Evolutionary conservation across 208 protist genomes (phyloP).

Genomic region (Acanthamoeba castellanii): DNA sequence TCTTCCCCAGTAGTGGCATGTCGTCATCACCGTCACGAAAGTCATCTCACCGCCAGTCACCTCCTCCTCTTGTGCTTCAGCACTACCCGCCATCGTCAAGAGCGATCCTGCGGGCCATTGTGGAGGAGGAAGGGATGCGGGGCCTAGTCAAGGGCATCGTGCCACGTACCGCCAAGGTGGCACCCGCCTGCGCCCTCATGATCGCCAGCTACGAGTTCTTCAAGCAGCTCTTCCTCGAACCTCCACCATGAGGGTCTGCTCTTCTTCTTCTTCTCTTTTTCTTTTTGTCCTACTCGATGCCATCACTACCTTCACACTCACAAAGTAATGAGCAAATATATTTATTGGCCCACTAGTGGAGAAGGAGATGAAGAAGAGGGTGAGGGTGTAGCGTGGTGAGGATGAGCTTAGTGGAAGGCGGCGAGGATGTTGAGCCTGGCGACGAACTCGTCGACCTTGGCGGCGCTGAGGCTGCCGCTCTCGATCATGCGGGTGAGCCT

Average conservation of each 20-base stretch:
- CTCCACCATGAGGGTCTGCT: background rate
- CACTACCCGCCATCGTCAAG: background rate
- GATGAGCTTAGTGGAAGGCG: conserved; percentile 51
- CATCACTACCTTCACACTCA: background rate
- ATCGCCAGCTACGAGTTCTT: conserved; percentile 80
- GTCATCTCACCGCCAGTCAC: background rate
- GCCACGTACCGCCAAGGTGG: conserved; percentile 79
- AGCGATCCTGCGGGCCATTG: conserved; percentile 62
- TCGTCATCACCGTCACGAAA: background rate
- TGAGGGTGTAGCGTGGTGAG: too few relatives aligned
- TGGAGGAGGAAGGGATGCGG: conserved; percentile 67
- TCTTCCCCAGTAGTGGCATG: background rate
- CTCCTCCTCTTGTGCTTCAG: background rate
- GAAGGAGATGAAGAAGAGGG: background rate
- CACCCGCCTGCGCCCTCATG: conserved; percentile 82
- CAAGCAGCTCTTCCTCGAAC: conserved; percentile 60
- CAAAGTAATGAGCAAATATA: background rate
- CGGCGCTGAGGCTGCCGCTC: conserved; percentile 16
- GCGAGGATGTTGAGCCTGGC: conserved; percentile 80
- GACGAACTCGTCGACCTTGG: conserved; percentile 80
- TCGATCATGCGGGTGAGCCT: conserved; percentile 75
- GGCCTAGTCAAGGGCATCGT: conserved; percentile 78
- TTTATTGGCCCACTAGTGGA: background rate
- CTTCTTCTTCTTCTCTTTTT: background rate
- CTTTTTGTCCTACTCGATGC: background rate